These are phyloP conservation scores for Penicillium expansum DNA, from an alignment of 2,329 filamentous ascomycete species.

Conservation along the genomic window DNA sequence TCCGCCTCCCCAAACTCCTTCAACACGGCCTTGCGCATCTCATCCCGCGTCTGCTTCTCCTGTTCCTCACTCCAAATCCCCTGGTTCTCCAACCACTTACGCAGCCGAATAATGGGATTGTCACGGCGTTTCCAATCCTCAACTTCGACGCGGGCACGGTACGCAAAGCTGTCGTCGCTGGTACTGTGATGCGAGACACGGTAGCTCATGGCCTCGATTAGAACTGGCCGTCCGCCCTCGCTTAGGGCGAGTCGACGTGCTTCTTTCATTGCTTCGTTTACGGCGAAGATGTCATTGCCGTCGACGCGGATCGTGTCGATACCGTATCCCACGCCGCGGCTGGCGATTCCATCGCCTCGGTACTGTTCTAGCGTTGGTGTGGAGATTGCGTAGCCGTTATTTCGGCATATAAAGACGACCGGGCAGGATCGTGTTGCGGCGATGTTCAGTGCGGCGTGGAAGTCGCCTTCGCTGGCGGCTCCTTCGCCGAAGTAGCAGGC, in stretches of 20 bases:
- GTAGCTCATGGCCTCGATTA: conserved; percentile 97
- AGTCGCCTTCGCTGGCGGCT: conserved; percentile 85
- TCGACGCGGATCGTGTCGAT: conserved; percentile 90
- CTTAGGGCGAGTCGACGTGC: conserved; percentile 76
- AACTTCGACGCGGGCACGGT: conserved; percentile 87
- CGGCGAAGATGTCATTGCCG: conserved; percentile 91
- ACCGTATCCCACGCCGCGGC: conserved; percentile 83
- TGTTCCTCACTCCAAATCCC: conserved; percentile 80
- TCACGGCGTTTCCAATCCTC: conserved; percentile 91
- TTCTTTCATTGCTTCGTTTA: conserved; percentile 72
- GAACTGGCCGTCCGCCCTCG: conserved; percentile 74
- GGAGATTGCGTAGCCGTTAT: conserved; percentile 89
- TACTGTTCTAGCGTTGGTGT: conserved; percentile 90
- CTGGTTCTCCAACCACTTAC: conserved; percentile 86
- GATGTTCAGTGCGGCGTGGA: conserved; percentile 87
- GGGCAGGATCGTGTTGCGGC: conserved; percentile 85
- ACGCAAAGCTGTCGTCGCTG: conserved; percentile 94
- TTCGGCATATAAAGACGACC: conserved; percentile 84
- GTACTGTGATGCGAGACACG: conserved; percentile 98
- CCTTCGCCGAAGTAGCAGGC: conserved; percentile 89
- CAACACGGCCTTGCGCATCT: conserved; percentile 70
- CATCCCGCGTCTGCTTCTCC: conserved; percentile 69
- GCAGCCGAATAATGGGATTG: conserved; percentile 78
- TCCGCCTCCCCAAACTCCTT: conserved; percentile 75
- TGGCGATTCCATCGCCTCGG: conserved; percentile 85